A percentile compares a stretch with the other conserved stretches of the same genome.
Evolutionary conservation across 176 grass and related monocot species (phyloP).

Genomic region (Carex pumila): DNA sequence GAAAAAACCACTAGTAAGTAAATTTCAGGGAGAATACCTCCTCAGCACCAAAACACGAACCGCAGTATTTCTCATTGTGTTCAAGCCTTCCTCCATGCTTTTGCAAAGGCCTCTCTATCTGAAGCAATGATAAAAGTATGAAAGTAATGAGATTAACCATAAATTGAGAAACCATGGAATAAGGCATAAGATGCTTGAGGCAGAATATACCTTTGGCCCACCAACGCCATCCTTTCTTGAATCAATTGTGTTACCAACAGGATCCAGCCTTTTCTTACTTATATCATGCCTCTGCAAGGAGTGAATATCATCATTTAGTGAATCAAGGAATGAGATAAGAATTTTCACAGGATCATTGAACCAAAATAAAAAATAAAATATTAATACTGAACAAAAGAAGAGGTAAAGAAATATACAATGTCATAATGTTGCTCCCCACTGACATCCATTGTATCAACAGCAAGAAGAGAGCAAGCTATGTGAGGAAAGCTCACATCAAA

Average conservation of each 20-base stretch:
- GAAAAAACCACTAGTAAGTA: not conserved
- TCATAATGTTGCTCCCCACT: constrained; percentile 99
- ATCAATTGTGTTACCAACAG: constrained; percentile 78
- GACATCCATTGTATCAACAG: constrained; percentile 98
- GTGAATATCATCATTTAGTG: constrained; percentile 5
- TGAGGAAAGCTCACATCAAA: constrained; percentile 92
- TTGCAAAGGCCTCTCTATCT: constrained; percentile 96
- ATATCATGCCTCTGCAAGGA: constrained; percentile 90
- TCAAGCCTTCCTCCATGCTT: constrained; percentile 98
- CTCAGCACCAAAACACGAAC: constrained; percentile 92
- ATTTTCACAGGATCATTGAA: constrained; percentile 17
- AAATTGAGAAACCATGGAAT: not conserved
- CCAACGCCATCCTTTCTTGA: constrained; percentile 87
- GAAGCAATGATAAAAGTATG: constrained; percentile 1
- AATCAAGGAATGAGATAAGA: not conserved
- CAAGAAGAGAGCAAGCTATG: constrained; percentile 89
- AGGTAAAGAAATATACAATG: constrained; percentile 53
- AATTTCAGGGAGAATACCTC: constrained; percentile 29
- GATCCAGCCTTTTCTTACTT: constrained; percentile 84
- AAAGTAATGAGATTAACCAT: not conserved
- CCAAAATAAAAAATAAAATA: constrained; percentile 15
- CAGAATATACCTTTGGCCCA: constrained; percentile 59
- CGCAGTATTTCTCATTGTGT: constrained; percentile 96
- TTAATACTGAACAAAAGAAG: constrained; percentile 19
- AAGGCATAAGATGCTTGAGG: not conserved